phyloP scores from a whole-genome alignment of 2,329 filamentous ascomycete species.

The Sclerotinia trifoliorum region DNA sequence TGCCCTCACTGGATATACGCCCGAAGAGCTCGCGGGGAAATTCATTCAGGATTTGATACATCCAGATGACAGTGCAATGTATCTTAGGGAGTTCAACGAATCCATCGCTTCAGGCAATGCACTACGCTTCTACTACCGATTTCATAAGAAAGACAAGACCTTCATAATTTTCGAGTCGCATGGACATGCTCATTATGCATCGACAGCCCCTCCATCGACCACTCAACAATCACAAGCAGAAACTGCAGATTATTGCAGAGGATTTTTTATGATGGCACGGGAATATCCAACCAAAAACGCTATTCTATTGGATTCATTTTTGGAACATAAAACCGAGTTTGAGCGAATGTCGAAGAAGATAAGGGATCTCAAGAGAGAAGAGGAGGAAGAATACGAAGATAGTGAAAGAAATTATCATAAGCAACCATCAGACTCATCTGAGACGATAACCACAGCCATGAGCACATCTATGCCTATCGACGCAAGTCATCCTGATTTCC shows the following conservation, averaged over 20 bases:
- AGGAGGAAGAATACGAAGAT: conserved; percentile 74
- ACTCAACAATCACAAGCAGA: conserved; percentile 48
- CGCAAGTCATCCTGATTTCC: conserved; percentile 43
- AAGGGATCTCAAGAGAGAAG: conserved; percentile 79
- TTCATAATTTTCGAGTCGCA: conserved; percentile 87
- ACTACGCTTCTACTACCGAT: conserved; percentile 82
- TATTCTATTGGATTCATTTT: conserved; percentile 80
- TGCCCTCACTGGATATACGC: conserved; percentile 70
- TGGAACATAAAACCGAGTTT: conserved; percentile 97
- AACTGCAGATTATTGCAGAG: conserved; percentile 71
- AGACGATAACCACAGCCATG: conserved; percentile 38
- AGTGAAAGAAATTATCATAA: conserved; percentile 56
- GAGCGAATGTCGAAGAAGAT: conserved; percentile 83
- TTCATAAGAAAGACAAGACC: conserved; percentile 69
- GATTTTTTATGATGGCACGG: conserved; percentile 90
- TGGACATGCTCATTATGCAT: conserved; percentile 84
- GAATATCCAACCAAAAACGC: conserved; percentile 89
- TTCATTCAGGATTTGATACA: conserved; percentile 83
- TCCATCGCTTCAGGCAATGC: conserved; percentile 78
- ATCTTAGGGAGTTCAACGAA: conserved; percentile 85
- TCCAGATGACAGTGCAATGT: conserved; percentile 77
- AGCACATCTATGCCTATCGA: conserved; percentile 36
- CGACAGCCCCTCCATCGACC: conserved; percentile 54
- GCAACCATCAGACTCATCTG: conserved; percentile 47
- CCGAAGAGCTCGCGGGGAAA: conserved; percentile 67